A percentile compares a stretch with the other conserved stretches of the same genome.
phyloP scores from a whole-genome alignment of 2,329 filamentous ascomycete species.

The Penicillium sp. region DNA sequence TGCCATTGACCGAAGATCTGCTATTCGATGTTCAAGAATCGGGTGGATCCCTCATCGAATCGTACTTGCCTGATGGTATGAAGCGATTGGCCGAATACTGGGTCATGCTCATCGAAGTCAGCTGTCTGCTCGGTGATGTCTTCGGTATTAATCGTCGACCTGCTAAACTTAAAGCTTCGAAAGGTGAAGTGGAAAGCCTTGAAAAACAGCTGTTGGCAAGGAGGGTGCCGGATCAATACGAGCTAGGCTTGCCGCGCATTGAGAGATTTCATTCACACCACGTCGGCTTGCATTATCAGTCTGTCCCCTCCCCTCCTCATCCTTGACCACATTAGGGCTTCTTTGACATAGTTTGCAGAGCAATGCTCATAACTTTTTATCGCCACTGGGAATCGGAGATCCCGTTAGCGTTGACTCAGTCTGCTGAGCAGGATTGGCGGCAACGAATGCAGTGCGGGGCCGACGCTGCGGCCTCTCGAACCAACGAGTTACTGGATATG shows the following conservation, averaged over 20 bases:
- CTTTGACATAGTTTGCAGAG: slow-evolving; percentile 10
- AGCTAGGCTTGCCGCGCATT: slow-evolving; percentile 10
- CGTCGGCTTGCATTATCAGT: slow-evolving; percentile 34
- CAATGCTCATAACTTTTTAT: slow-evolving; percentile 32
- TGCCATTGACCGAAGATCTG: slow-evolving; percentile 32
- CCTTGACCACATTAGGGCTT: too few species aligned
- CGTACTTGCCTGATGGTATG: slow-evolving; percentile 23
- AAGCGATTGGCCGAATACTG: slow-evolving; percentile 24
- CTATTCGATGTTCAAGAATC: slow-evolving; percentile 24
- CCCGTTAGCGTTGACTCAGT: slow-evolving; percentile 15
- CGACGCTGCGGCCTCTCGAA: slow-evolving; percentile 29
- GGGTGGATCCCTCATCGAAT: slow-evolving; percentile 8
- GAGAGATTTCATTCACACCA: slow-evolving; percentile 27
- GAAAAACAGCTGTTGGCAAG: slow-evolving; percentile 23
- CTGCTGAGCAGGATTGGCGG: slow-evolving; percentile 23
- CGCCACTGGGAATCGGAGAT: slow-evolving; percentile 26
- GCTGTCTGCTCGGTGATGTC: slow-evolving; percentile 25
- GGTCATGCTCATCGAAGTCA: slow-evolving; percentile 32
- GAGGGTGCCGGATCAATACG: slow-evolving; percentile 20
- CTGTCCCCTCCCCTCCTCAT: not conserved
- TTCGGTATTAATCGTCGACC: slow-evolving; percentile 30
- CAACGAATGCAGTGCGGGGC: slow-evolving; percentile 22
- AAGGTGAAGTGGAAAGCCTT: slow-evolving; percentile 22
- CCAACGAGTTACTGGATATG: slow-evolving; percentile 30
- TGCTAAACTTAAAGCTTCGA: slow-evolving; percentile 11